These are phyloP conservation scores for Carex littledalei DNA, from an alignment of 176 grass and related monocot species.

Conservation along the genomic window DNA sequence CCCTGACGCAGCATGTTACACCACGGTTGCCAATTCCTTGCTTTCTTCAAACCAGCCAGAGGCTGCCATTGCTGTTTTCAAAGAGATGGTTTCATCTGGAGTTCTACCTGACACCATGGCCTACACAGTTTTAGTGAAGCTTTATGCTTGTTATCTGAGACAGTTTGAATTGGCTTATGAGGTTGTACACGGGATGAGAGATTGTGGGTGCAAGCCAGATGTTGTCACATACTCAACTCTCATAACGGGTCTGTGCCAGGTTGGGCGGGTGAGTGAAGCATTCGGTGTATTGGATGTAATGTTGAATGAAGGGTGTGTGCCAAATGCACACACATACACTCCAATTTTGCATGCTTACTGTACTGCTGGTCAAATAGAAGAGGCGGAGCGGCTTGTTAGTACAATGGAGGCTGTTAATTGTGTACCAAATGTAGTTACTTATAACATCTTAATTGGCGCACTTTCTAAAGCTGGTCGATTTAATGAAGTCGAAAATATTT, in stretches of 20 bases:
- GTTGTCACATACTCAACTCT: slow-evolving; percentile 81
- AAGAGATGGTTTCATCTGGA: slow-evolving; percentile 44
- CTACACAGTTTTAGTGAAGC: slow-evolving; percentile 67
- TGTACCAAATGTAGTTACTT: slow-evolving; percentile 58
- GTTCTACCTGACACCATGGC: slow-evolving; percentile 36
- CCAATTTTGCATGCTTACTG: slow-evolving; percentile 79
- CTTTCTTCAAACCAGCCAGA: slow-evolving; percentile 15
- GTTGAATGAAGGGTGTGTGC: slow-evolving; percentile 62
- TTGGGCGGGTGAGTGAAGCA: slow-evolving; percentile 57
- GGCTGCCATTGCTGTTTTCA: slow-evolving; percentile 43
- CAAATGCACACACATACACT: slow-evolving; percentile 73
- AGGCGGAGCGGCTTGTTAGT: slow-evolving; percentile 48
- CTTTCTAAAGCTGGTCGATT: slow-evolving; percentile 57
- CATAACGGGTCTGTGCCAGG: slow-evolving; percentile 60
- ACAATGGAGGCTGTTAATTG: slow-evolving; percentile 49
- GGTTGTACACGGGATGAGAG: slow-evolving; percentile 53
- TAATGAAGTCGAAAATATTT: slow-evolving; percentile 48
- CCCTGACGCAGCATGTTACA: slow-evolving; percentile 79
- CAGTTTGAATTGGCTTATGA: slow-evolving; percentile 57
- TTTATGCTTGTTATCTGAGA: slow-evolving; percentile 51
- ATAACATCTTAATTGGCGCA: slow-evolving; percentile 68
- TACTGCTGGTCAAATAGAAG: slow-evolving; percentile 30
- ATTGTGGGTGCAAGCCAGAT: slow-evolving; percentile 40
- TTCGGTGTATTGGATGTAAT: slow-evolving; percentile 78
- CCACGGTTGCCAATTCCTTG: slow-evolving; percentile 50